phyloP scores from a whole-genome alignment of 2,329 filamentous ascomycete species.

The Diaporthe amygdali region DNA sequence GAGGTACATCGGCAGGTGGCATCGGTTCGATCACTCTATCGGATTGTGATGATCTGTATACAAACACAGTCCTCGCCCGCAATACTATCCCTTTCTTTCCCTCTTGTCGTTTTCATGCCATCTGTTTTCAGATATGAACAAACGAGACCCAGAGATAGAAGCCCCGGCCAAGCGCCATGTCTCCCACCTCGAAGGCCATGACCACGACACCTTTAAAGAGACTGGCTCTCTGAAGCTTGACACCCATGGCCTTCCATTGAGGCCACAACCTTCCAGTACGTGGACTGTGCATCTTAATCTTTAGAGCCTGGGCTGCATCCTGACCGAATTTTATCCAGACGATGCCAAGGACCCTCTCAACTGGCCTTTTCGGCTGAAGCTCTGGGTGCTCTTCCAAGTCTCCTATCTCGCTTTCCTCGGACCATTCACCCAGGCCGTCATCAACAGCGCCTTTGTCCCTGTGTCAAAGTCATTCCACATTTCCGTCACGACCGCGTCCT shows the following conservation, averaged over 20 bases:
- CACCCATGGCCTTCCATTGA: background rate
- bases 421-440: background rate
- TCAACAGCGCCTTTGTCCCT: background rate
- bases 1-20: background rate
- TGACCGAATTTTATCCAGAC: background rate
- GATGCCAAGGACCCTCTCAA: background rate
- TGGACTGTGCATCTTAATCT: background rate
- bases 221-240: background rate
- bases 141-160: background rate
- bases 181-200: background rate
- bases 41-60: background rate
- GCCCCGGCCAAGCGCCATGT: background rate
- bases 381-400: constrained; percentile 2
- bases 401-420: background rate
- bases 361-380: background rate
- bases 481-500: background rate
- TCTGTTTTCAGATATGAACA: background rate
- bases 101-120: background rate
- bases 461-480: background rate
- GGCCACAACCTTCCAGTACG: background rate
- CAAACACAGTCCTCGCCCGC: background rate
- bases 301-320: background rate
- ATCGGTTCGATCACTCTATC: background rate
- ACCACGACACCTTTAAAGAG: background rate
- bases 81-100: background rate